Evolutionary conservation across 2,329 filamentous ascomycete species (phyloP).

Genomic region (Tolypocladium ophioglossoides): DNA sequence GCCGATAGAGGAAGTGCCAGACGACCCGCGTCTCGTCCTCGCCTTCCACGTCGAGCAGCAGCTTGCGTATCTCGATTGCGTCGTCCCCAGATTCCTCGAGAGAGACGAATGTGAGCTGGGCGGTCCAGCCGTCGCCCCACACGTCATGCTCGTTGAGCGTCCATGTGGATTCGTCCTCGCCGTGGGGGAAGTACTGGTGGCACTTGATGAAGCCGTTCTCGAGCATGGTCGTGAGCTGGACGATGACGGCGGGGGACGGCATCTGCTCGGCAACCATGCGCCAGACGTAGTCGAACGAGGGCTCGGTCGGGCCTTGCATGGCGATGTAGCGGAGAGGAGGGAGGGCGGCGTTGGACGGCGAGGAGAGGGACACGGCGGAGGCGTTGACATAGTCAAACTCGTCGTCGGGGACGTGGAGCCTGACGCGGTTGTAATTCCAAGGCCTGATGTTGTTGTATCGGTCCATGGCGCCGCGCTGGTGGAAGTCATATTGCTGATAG

Average conservation of each 20-base stretch:
- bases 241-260: constrained; percentile 63
- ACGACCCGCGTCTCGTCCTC: constrained; percentile 46
- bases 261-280: constrained; percentile 86
- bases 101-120: constrained; percentile 57
- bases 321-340: constrained; percentile 64
- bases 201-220: constrained; percentile 76
- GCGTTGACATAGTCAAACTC: constrained; percentile 75
- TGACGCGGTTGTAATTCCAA: constrained; percentile 78
- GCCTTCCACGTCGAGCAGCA: constrained; percentile 46
- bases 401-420: constrained; percentile 64
- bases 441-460: constrained; percentile 86
- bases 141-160: constrained; percentile 52
- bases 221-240: constrained; percentile 88
- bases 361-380: constrained; percentile 53
- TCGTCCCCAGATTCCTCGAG: constrained; percentile 43
- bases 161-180: constrained; percentile 39
- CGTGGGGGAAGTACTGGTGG: constrained; percentile 71
- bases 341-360: constrained; percentile 24
- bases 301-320: constrained; percentile 79
- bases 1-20: constrained; percentile 76
- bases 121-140: constrained; percentile 57
- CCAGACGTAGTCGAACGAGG: constrained; percentile 76
- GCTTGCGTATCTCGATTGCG: constrained; percentile 63
- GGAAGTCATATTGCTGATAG: constrained; percentile 21
- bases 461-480: constrained; percentile 43